Evolutionary conservation across 2,329 filamentous ascomycete species (phyloP).

Genomic region (Pseudopyricularia javanii): DNA sequence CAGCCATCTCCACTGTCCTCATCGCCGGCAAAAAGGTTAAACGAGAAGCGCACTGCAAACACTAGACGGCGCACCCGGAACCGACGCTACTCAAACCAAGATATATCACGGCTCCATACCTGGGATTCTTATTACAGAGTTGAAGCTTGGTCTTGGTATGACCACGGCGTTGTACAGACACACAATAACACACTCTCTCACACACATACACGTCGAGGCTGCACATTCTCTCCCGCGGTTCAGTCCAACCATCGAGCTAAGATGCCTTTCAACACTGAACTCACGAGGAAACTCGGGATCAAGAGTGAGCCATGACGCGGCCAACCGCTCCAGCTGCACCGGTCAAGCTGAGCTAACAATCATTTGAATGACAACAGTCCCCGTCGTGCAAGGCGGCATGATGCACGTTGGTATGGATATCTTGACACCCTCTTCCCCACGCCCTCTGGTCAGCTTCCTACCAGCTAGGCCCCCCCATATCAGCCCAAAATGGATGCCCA

Average conservation of each 20-base stretch:
- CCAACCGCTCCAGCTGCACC: background rate
- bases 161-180: too few relatives aligned
- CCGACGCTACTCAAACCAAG: background rate
- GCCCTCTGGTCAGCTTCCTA: background rate
- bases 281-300: slow-evolving; percentile 46
- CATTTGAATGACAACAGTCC: slow-evolving; percentile 30
- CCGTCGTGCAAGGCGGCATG: slow-evolving; percentile 79
- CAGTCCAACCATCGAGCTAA: slow-evolving; percentile 9
- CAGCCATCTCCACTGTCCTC: background rate
- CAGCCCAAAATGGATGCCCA: background rate
- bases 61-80: background rate
- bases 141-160: too few relatives aligned
- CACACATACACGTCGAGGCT: background rate
- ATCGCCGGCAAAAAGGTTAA: background rate
- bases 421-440: background rate
- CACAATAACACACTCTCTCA: background rate
- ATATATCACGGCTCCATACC: background rate
- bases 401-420: slow-evolving; percentile 15
- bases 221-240: background rate
- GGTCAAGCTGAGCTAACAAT: background rate
- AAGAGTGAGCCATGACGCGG: slow-evolving; percentile 12
- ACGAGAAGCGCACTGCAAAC: background rate
- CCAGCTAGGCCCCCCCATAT: background rate
- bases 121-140: background rate
- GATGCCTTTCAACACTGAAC: slow-evolving; percentile 46